These are phyloP conservation scores for Chloromonas sp. DNA, from an alignment of 163 green algal species.

Conservation along the genomic window DNA sequence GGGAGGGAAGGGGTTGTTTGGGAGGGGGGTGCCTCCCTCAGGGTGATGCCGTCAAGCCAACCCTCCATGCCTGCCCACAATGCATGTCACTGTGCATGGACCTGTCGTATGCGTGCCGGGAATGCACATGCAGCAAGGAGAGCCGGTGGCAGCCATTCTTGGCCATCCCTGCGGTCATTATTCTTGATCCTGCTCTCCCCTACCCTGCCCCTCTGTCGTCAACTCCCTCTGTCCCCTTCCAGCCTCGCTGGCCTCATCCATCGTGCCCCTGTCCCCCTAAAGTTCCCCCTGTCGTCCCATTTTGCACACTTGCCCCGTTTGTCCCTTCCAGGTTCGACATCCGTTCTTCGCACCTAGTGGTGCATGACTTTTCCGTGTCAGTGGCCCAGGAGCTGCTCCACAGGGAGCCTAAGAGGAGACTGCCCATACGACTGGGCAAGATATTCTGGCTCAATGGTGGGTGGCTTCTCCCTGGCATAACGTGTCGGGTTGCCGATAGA, in stretches of 20 bases:
- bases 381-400: slow-evolving; percentile 1
- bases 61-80: too few species aligned
- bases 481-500: too few species aligned
- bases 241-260: too few species aligned
- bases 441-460: slow-evolving; percentile 2
- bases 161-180: too few species aligned
- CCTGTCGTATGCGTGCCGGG: not conserved
- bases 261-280: too few species aligned
- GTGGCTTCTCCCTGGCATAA: not conserved
- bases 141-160: too few species aligned
- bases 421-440: not conserved
- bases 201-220: too few species aligned
- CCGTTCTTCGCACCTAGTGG: not conserved
- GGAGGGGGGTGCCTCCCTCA: not conserved
- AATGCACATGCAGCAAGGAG: too few species aligned
- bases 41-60: not conserved
- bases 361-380: not conserved
- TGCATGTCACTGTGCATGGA: not conserved
- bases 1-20: not conserved
- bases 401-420: not conserved
- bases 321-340: not conserved
- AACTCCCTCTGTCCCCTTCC: too few species aligned
- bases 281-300: too few species aligned
- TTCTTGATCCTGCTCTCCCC: too few species aligned
- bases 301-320: not conserved